phyloP scores from a whole-genome alignment of 2,329 filamentous ascomycete genomes.

The Cephalotrichum gorgonifer region DNA sequence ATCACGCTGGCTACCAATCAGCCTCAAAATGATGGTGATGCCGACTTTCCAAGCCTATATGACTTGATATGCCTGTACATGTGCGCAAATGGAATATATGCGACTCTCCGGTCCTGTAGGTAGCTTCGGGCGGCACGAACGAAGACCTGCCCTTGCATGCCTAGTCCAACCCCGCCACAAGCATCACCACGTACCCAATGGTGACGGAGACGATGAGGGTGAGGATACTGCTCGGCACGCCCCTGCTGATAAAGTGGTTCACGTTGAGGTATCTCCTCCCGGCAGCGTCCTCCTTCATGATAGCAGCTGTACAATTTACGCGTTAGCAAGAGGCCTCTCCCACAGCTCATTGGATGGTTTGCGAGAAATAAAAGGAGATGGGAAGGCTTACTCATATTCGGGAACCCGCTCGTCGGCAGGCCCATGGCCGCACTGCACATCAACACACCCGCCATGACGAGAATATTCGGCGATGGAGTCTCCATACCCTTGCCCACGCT shows the following conservation, averaged over 20 bases:
- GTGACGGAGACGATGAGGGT: conserved; percentile 76
- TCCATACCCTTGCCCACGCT: conserved; percentile 79
- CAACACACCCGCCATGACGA: conserved; percentile 89
- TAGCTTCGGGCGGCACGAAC: no score
- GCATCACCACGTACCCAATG: conserved; percentile 85
- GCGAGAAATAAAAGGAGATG: background rate
- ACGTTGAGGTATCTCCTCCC: conserved; percentile 88
- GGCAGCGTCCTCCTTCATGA: conserved; percentile 97
- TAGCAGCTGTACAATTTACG: conserved; percentile 57
- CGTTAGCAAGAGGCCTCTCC: background rate
- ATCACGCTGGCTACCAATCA: no score
- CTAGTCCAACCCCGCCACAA: conserved; percentile 53
- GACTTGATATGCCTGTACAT: no score
- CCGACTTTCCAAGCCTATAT: no score
- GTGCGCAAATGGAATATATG: no score
- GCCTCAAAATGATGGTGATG: no score
- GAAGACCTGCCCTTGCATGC: background rate
- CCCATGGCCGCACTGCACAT: conserved; percentile 98
- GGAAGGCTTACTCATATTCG: conserved; percentile 87
- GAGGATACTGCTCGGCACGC: conserved; percentile 76
- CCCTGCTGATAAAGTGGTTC: conserved; percentile 89
- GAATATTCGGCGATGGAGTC: conserved; percentile 81
- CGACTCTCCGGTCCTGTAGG: no score
- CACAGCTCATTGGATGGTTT: conserved; percentile 1
- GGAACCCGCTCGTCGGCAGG: conserved; percentile 89